A percentile compares a stretch with the other conserved stretches of the same genome.
Evolutionary conservation across 345 rosid genomes (phyloP).

Genomic region (Rhodamnia rubescens): DNA sequence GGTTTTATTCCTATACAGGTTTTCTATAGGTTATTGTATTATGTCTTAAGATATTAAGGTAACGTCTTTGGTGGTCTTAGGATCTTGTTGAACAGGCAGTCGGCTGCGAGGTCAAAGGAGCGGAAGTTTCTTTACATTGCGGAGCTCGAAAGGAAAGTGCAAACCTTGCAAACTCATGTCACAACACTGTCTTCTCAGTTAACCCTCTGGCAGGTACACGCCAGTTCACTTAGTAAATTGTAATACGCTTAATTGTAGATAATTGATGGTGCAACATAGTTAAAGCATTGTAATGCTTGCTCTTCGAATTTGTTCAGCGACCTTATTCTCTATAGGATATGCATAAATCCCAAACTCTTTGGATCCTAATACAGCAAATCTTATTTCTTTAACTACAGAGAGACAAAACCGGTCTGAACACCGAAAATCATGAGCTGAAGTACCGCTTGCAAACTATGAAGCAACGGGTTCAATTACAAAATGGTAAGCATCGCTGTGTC

Average conservation of each 20-base stretch:
- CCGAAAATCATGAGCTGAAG: constrained; percentile 70
- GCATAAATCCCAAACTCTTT: neutral
- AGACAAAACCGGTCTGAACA: constrained; percentile 52
- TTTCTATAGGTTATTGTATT: neutral
- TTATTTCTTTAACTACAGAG: constrained; percentile 28
- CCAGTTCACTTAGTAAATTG: neutral
- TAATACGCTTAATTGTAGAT: neutral
- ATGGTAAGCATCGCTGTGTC: constrained; percentile 33
- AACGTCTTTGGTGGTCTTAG: constrained; percentile 13
- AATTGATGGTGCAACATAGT: neutral
- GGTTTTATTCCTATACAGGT: neutral
- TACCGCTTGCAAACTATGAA: constrained; percentile 70
- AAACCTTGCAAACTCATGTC: constrained; percentile 73
- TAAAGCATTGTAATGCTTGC: neutral
- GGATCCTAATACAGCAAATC: neutral
- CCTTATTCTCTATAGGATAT: neutral
- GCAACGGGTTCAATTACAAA: constrained; percentile 73
- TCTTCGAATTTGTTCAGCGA: neutral
- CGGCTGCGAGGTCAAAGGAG: constrained; percentile 93
- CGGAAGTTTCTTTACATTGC: constrained; percentile 70
- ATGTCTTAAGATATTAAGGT: neutral
- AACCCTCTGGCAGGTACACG: constrained; percentile 52
- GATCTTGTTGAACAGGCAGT: constrained; percentile 77
- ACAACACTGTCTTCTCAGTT: constrained; percentile 84
- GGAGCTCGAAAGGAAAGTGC: constrained; percentile 81